Evolutionary conservation across 2,329 filamentous ascomycete genomes (phyloP).

Genomic region (Penicillium freii): DNA sequence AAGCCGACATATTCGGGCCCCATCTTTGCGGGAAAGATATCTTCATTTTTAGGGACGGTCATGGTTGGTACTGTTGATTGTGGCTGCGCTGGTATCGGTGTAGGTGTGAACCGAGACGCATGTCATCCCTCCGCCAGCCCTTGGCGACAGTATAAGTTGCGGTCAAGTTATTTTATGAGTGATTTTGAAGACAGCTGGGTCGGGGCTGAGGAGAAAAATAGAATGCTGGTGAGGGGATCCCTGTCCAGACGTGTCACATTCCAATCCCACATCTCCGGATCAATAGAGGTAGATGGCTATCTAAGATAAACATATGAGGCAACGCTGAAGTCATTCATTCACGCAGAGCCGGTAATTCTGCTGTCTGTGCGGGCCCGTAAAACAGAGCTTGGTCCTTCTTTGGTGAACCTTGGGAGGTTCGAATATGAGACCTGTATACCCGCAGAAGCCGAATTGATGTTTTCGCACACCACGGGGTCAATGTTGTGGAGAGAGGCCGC

Average conservation of each 20-base stretch:
- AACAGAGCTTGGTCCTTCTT: background rate
- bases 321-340: constrained; percentile 10
- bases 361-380: background rate
- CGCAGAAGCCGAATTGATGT: background rate
- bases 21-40: constrained; percentile 23
- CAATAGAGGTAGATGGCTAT: background rate
- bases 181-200: constrained; percentile 1
- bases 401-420: background rate
- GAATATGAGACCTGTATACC: background rate
- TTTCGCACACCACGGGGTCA: background rate
- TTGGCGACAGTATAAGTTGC: background rate
- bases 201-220: background rate
- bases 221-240: background rate
- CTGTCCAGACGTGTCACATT: constrained; percentile 8
- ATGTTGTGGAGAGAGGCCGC: background rate
- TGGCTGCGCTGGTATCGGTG: background rate
- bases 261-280: background rate
- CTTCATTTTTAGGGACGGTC: constrained; percentile 5
- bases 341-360: background rate
- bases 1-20: constrained; percentile 56
- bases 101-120: background rate
- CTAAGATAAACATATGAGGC: constrained; percentile 7
- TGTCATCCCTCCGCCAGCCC: background rate
- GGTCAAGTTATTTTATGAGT: background rate
- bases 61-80: background rate